Percentiles rank a stretch among this genome's conserved stretches.
Evolutionary conservation across 2,329 filamentous ascomycete species (phyloP).

Genomic region (Dryadomyces quercivorus): DNA sequence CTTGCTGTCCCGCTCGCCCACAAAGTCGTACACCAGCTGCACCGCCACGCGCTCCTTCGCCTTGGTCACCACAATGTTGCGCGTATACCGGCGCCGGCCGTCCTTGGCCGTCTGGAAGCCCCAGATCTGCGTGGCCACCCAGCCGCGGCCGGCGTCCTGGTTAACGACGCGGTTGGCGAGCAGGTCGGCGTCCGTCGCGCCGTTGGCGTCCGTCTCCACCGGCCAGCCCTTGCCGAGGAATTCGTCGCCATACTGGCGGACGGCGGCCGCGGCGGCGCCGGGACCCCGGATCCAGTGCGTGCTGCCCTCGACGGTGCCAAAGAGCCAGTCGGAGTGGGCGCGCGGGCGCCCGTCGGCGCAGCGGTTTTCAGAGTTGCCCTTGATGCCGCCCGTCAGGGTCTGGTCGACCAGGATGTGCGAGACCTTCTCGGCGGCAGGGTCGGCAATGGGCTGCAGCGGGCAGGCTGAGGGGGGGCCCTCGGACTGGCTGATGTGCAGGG

Average conservation of each 20-base stretch:
- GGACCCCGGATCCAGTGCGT: constrained; percentile 31
- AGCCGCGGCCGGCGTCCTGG: constrained; percentile 34
- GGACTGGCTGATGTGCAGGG: constrained; percentile 49
- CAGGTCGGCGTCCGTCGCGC: constrained; percentile 30
- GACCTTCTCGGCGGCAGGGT: constrained; percentile 13
- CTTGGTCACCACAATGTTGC: constrained; percentile 43
- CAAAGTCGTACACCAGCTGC: constrained; percentile 44
- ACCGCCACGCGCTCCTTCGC: constrained; percentile 33
- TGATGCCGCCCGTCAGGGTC: constrained; percentile 56
- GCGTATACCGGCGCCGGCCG: constrained; percentile 37
- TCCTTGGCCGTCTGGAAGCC: constrained; percentile 40
- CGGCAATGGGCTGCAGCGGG: constrained; percentile 20
- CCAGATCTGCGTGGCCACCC: constrained; percentile 47
- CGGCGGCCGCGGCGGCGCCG: constrained; percentile 27
- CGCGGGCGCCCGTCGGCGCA: constrained; percentile 40
- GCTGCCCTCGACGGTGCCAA: constrained; percentile 56
- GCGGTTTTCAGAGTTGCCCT: constrained; percentile 46
- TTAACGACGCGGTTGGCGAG: constrained; percentile 52
- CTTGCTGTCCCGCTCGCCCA: constrained; percentile 12
- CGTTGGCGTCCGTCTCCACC: constrained; percentile 26
- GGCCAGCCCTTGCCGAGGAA: constrained; percentile 35
- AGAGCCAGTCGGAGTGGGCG: constrained; percentile 66
- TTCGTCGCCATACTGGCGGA: constrained; percentile 40
- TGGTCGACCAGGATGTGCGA: constrained; percentile 63
- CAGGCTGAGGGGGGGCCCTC: constrained; percentile 26